These are phyloP conservation scores for Tephrocybe sp. DNA, from an alignment of 768 basidiomycete genomes.

Conservation along the genomic window DNA sequence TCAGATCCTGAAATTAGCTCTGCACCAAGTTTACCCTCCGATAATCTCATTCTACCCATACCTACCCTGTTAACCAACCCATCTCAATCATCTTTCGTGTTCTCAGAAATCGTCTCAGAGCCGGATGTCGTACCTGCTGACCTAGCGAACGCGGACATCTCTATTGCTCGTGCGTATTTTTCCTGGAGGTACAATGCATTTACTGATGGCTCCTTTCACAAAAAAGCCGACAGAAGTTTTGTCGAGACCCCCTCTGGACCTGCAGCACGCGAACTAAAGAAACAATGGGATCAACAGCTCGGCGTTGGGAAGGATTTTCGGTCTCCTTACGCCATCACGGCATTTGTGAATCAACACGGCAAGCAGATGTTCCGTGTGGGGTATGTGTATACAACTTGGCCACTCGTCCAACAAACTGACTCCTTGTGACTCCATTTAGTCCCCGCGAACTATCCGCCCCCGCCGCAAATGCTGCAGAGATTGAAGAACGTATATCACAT, in stretches of 20 bases:
- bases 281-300: slow-evolving; percentile 63
- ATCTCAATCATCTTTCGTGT: slow-evolving; percentile 41
- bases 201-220: slow-evolving; percentile 15
- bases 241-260: slow-evolving; percentile 77
- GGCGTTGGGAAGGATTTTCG: slow-evolving; percentile 66
- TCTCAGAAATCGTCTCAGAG: slow-evolving; percentile 42
- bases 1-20: slow-evolving; percentile 7
- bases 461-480: slow-evolving; percentile 47
- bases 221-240: slow-evolving; percentile 65
- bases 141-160: slow-evolving; percentile 53
- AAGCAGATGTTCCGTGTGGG: slow-evolving; percentile 75
- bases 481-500: slow-evolving; percentile 41
- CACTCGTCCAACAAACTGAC: slow-evolving; percentile 1
- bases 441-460: slow-evolving; percentile 63
- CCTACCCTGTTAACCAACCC: slow-evolving; percentile 34
- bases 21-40: slow-evolving; percentile 5
- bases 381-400: slow-evolving; percentile 39
- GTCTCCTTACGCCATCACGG: slow-evolving; percentile 82
- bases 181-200: slow-evolving; percentile 8
- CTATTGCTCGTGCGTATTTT: slow-evolving; percentile 51
- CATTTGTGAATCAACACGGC: slow-evolving; percentile 78
- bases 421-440: slow-evolving; percentile 32
- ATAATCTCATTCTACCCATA: slow-evolving; percentile 37
- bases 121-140: slow-evolving; percentile 46
- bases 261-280: slow-evolving; percentile 76